phyloP scores from a whole-genome alignment of 2,329 filamentous ascomycete species.

The Beauveria sp. region DNA sequence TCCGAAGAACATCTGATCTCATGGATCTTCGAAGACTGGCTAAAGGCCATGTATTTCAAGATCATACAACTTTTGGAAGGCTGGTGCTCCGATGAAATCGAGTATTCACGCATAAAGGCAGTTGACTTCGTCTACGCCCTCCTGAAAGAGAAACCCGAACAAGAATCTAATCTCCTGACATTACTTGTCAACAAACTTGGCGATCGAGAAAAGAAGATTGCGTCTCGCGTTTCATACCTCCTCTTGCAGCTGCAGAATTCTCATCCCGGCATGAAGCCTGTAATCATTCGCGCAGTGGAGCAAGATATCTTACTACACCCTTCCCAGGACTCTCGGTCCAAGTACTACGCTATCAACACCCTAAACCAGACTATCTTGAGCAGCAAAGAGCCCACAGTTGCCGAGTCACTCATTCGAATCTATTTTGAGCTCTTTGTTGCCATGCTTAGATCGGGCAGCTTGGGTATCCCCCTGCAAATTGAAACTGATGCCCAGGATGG shows the following conservation, averaged over 20 bases:
- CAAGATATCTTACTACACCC: slow-evolving; percentile 81
- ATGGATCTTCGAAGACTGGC: slow-evolving; percentile 92
- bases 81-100: slow-evolving; percentile 93
- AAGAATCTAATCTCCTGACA: slow-evolving; percentile 87
- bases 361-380: slow-evolving; percentile 94
- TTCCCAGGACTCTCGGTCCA: slow-evolving; percentile 78
- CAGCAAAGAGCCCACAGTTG: slow-evolving; percentile 71
- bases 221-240: slow-evolving; percentile 86
- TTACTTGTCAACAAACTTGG: slow-evolving; percentile 94
- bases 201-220: slow-evolving; percentile 90
- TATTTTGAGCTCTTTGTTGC: slow-evolving; percentile 87
- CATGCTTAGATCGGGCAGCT: slow-evolving; percentile 57
- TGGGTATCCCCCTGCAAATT: slow-evolving; percentile 34
- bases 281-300: slow-evolving; percentile 79
- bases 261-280: slow-evolving; percentile 88
- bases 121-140: slow-evolving; percentile 88
- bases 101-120: slow-evolving; percentile 80
- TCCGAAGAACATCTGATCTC: slow-evolving; percentile 71
- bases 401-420: slow-evolving; percentile 73
- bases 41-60: slow-evolving; percentile 90
- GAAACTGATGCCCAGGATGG: slow-evolving; percentile 33
- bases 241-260: slow-evolving; percentile 83
- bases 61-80: slow-evolving; percentile 83
- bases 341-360: slow-evolving; percentile 94
- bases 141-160: slow-evolving; percentile 91